Percentiles rank a stretch among this genome's conserved stretches.
Conservation (phyloP, 2,329 filamentous ascomycete species). For the Fonsecaea erecta region DNA sequence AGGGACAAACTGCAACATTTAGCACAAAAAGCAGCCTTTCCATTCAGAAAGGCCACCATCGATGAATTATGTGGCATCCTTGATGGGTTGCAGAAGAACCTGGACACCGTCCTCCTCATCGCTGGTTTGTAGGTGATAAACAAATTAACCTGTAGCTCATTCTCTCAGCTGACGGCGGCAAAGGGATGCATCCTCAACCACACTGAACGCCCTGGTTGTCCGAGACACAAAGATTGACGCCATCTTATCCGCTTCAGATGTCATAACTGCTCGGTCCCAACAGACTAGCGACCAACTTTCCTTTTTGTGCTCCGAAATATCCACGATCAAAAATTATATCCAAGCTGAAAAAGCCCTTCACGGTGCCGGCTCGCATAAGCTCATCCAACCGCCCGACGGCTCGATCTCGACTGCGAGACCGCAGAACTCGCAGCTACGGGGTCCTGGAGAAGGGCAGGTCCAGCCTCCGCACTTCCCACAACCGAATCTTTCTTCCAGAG, state of each 20-base stretch:
- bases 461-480: neutral
- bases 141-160: neutral
- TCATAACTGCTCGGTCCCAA: neutral
- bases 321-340: neutral
- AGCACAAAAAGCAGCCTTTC: slow-evolving; percentile 9
- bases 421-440: neutral
- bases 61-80: slow-evolving; percentile 1
- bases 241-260: neutral
- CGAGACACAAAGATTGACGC: slow-evolving; percentile 8
- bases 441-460: neutral
- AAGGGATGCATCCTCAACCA: slow-evolving; percentile 1
- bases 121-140: slow-evolving; percentile 2
- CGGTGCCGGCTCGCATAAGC: neutral
- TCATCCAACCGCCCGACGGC: neutral
- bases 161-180: neutral
- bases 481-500: neutral
- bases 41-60: slow-evolving; percentile 9
- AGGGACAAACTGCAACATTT: slow-evolving; percentile 5
- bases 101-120: slow-evolving; percentile 13
- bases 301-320: neutral
- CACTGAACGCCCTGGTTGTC: neutral
- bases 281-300: neutral
- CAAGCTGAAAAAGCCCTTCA: neutral
- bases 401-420: neutral
- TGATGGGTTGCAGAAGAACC: slow-evolving; percentile 12